phyloP scores from a whole-genome alignment of 805 yeast genomes.

The Yarrowia bubula region DNA sequence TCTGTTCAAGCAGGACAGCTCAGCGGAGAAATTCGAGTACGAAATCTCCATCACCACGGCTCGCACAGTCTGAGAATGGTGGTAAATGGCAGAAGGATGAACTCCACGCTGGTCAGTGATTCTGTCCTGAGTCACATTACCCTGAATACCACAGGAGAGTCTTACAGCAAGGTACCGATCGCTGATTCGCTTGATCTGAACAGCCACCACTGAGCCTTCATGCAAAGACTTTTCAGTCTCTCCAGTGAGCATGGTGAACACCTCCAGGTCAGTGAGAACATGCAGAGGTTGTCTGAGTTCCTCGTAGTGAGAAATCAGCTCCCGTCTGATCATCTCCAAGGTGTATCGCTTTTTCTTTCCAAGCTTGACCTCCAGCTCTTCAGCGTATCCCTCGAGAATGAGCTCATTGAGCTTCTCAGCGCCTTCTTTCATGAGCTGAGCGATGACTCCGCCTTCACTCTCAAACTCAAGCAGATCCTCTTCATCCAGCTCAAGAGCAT shows the following conservation, averaged over 20 bases:
- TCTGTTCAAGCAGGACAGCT: constrained; percentile 63
- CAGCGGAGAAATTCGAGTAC: constrained; percentile 72
- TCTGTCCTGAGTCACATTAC: constrained; percentile 42
- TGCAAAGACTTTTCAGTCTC: constrained; percentile 70
- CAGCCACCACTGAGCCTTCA: constrained; percentile 72
- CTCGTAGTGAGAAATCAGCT: constrained; percentile 80
- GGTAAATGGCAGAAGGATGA: constrained; percentile 33
- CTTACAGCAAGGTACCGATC: constrained; percentile 45
- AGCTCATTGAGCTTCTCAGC: constrained; percentile 81
- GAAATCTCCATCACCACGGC: constrained; percentile 72
- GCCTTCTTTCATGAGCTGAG: constrained; percentile 65
- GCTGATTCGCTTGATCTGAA: constrained; percentile 60
- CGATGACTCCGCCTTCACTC: constrained; percentile 77
- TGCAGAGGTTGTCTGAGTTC: constrained; percentile 79
- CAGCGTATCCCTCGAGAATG: constrained; percentile 87
- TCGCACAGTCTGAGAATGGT: constrained; percentile 76
- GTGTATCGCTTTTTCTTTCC: constrained; percentile 70
- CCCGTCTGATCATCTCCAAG: constrained; percentile 78
- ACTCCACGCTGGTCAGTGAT: constrained; percentile 40
- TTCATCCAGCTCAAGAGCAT: constrained; percentile 93
- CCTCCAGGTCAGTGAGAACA: constrained; percentile 60
- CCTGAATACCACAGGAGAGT: constrained; percentile 64
- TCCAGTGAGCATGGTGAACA: constrained; percentile 87
- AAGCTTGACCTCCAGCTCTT: constrained; percentile 67
- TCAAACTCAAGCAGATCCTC: constrained; percentile 82